A percentile compares a stretch with the other conserved stretches of the same genome.
phyloP scores from a whole-genome alignment of 2,329 filamentous ascomycete genomes.

The Xylariales sp. region DNA sequence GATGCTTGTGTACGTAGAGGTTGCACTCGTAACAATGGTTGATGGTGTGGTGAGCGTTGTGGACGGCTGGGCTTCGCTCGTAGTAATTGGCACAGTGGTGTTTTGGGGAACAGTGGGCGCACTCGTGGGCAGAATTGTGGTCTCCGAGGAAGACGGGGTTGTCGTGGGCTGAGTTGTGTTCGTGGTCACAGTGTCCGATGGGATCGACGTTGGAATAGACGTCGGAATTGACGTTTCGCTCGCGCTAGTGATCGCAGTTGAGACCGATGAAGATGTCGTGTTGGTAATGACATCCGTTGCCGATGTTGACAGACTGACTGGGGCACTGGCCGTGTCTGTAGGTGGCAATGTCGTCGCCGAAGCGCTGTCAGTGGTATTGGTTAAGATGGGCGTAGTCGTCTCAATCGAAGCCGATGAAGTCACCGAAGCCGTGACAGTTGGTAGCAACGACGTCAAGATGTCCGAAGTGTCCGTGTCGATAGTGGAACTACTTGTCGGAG shows the following conservation, averaged over 20 bases:
- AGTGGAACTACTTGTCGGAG: background rate
- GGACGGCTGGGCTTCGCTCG: slow-evolving; percentile 4
- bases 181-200: background rate
- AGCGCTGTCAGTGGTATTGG: background rate
- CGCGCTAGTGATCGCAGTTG: background rate
- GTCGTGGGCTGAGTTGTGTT: slow-evolving; percentile 5
- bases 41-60: slow-evolving; percentile 9
- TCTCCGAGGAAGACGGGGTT: background rate
- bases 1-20: slow-evolving; percentile 31
- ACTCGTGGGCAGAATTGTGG: slow-evolving; percentile 1
- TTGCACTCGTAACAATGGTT: slow-evolving; percentile 12
- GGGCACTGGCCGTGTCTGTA: background rate
- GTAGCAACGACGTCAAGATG: slow-evolving; percentile 3
- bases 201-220: background rate
- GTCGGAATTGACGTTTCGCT: too few relatives aligned
- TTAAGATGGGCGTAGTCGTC: too few relatives aligned
- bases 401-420: background rate
- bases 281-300: background rate
- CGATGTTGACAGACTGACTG: background rate
- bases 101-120: slow-evolving; percentile 11
- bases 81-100: slow-evolving; percentile 9
- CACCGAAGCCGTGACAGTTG: background rate
- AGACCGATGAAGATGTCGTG: background rate
- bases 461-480: background rate
- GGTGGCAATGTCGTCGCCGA: background rate